phyloP scores from a whole-genome alignment of 2,329 filamentous ascomycete genomes.

The Pseudogymnoascus sp. region DNA sequence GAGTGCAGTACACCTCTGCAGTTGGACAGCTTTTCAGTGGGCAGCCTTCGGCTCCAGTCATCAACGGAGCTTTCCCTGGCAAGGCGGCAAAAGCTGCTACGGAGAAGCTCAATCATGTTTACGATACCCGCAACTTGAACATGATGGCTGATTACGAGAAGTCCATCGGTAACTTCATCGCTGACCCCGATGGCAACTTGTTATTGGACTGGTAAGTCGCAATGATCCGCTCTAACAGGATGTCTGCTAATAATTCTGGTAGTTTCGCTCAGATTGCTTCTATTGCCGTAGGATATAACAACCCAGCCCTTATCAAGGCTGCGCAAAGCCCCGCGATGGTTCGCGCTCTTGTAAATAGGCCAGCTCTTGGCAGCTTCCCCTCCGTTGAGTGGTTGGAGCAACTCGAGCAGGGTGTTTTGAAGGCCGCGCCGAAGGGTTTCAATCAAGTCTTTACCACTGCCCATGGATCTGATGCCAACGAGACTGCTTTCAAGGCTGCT shows the following conservation, averaged over 20 bases:
- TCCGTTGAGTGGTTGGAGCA: slow-evolving; percentile 65
- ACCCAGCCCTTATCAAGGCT: slow-evolving; percentile 56
- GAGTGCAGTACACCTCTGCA: too few species aligned
- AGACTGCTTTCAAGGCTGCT: slow-evolving; percentile 77
- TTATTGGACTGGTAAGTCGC: slow-evolving; percentile 1
- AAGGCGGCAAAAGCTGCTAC: not conserved
- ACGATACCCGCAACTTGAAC: not conserved
- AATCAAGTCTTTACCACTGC: slow-evolving; percentile 75
- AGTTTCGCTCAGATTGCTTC: slow-evolving; percentile 76
- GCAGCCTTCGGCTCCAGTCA: too few species aligned
- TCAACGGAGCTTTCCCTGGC: too few species aligned
- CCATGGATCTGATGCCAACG: slow-evolving; percentile 75
- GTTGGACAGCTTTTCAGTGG: too few species aligned
- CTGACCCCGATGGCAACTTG: not conserved
- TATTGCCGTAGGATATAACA: slow-evolving; percentile 78
- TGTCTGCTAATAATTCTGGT: slow-evolving; percentile 2
- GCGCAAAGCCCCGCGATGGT: slow-evolving; percentile 65
- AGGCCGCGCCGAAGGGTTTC: slow-evolving; percentile 64
- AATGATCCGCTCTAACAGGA: not conserved
- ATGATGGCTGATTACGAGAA: slow-evolving; percentile 1
- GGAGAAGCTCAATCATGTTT: not conserved
- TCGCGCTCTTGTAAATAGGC: slow-evolving; percentile 66
- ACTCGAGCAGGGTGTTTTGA: slow-evolving; percentile 61
- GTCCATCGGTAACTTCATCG: not conserved
- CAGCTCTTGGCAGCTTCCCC: slow-evolving; percentile 74